Conservation (phyloP, 345 rosid genomes). For the Lumnitzera racemosa region DNA sequence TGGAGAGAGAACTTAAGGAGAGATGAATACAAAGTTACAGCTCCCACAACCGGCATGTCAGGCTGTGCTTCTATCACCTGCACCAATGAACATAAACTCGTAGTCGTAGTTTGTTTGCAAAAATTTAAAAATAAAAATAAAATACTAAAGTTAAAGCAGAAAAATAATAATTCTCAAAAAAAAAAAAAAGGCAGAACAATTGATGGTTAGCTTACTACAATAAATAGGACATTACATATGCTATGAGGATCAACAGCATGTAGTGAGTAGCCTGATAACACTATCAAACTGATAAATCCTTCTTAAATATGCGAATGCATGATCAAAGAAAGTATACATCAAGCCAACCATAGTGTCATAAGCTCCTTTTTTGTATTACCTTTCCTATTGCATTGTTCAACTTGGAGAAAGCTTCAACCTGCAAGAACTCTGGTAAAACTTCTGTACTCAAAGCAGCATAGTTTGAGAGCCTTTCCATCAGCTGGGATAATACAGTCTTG, state of each 20-base stretch:
- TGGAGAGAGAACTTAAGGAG: slow-evolving; percentile 96
- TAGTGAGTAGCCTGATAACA: too few relatives aligned
- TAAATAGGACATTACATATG: too few relatives aligned
- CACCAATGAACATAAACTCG: slow-evolving; percentile 13
- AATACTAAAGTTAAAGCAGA: background rate
- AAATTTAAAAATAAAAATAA: background rate
- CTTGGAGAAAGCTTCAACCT: slow-evolving; percentile 98
- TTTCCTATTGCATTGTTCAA: slow-evolving; percentile 94
- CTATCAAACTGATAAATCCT: too few relatives aligned
- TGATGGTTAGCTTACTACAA: too few relatives aligned
- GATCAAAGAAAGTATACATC: background rate
- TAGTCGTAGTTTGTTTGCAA: background rate
- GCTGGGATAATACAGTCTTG: slow-evolving; percentile 89
- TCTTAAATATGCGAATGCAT: background rate
- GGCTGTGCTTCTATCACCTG: slow-evolving; percentile 97
- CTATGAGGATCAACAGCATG: too few relatives aligned
- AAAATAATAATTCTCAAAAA: background rate
- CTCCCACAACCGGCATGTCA: slow-evolving; percentile 90
- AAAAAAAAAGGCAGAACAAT: too few relatives aligned
- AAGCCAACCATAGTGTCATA: background rate
- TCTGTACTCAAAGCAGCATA: slow-evolving; percentile 90
- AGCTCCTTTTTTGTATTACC: slow-evolving; percentile 28
- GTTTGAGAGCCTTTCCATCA: slow-evolving; percentile 97
- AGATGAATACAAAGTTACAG: slow-evolving; percentile 89
- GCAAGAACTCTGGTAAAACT: slow-evolving; percentile 90